Evolutionary conservation across 306 rosid species (phyloP), one percentile per base, ranked within the genome.

Genomic region (Oemleria cerasiformis): DNA sequence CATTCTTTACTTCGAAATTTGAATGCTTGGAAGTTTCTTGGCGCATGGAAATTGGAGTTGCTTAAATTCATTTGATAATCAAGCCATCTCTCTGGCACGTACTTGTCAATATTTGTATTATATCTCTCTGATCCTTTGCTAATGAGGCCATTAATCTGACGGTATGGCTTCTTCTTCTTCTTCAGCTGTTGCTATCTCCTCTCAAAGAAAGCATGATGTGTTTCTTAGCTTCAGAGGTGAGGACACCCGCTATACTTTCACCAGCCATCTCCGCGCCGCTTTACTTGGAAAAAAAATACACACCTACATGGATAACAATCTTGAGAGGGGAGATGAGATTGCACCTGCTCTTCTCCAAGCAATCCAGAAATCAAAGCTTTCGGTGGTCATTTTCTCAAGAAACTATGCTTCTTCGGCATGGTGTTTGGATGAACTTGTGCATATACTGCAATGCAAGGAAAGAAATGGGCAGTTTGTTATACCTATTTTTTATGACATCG

Each of bases 391-490:
- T 49, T 49, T 49, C 54, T 49, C 54, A 0, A 5, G 17, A 7
- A 49, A 49, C 20, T 49, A 6, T 16, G 54, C 54, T 6, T 16
- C 3, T 49, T 65, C 69, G 13, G 0, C 19, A 9, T 20, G 36
- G 53, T 44, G 69, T 13, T 65, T 65, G 19, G 38, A 12, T 10
- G 69, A 65, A 43, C 6, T 65, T 44, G 39, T 8, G 6, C 13
- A 65, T 25, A 65, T 65, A 40, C 11, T 65, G 14, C 16, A 65
- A 12, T 65, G 69, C 36, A 43, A 65, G 38, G 8, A n/a, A 65
- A n/a, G 11, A 14, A 8, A 8, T 1, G 69, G 69, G 11, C 69
- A 65, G 9, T n/a, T n/a, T n/a, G n/a, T n/a, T n/a, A n/a, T n/a
- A n/a, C n/a, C n/a, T n/a, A n/a, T n/a, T n/a, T n/a, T 21, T 7